These are phyloP conservation scores for Sanghuangporus sanghuang DNA, from an alignment of 1,284 basidiomycete genomes.

Conservation along the genomic window DNA sequence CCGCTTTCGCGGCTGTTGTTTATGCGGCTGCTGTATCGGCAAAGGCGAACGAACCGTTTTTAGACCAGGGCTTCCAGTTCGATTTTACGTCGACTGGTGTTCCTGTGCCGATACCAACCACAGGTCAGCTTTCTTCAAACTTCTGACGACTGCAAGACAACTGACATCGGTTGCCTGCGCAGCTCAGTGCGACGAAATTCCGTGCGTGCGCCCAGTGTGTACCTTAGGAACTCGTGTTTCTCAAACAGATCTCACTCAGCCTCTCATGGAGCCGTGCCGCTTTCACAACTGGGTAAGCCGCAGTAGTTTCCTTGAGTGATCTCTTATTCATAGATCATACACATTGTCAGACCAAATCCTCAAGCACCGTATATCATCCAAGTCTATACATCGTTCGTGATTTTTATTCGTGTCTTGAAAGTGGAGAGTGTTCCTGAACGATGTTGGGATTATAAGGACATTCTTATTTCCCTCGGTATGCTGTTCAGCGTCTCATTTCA, in stretches of 20 bases:
- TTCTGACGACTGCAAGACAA: background rate
- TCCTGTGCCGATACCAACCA: conserved; percentile 42
- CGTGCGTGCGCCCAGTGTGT: conserved; percentile 34
- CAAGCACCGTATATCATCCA: conserved; percentile 53
- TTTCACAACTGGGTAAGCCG: conserved; percentile 13
- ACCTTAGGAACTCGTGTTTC: conserved; percentile 24
- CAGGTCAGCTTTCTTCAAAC: conserved; percentile 30
- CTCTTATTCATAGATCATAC: background rate
- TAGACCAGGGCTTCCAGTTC: conserved; percentile 46
- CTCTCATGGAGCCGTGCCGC: conserved; percentile 11
- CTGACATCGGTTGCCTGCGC: conserved; percentile 6
- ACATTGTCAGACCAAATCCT: conserved; percentile 38
- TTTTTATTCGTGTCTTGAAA: background rate
- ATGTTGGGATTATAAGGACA: background rate
- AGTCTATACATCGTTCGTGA: conserved; percentile 54
- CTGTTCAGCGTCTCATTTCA: background rate
- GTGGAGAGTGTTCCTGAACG: background rate
- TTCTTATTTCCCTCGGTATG: conserved; percentile 41
- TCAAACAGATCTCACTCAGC: background rate
- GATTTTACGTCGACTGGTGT: conserved; percentile 38
- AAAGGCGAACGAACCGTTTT: background rate
- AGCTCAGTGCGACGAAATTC: conserved; percentile 53
- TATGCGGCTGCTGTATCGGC: background rate
- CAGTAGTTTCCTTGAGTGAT: background rate
- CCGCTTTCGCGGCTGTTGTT: background rate